phyloP scores from a whole-genome alignment of 352 stramenopile genomes.

The Globisporangium spinosum region DNA sequence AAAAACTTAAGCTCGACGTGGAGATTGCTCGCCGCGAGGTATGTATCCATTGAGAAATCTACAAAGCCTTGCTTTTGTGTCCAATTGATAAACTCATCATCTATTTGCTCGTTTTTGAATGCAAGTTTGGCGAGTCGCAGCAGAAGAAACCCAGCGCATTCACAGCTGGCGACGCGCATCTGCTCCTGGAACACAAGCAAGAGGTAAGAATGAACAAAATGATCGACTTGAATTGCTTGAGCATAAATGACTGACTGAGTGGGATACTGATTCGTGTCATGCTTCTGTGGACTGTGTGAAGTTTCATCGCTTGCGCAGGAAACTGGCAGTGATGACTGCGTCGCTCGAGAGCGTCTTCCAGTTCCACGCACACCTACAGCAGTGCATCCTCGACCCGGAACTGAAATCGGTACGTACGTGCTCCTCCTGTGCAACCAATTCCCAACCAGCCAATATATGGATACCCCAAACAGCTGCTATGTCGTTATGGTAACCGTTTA shows the following conservation, averaged over 20 bases:
- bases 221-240: background rate
- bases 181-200: constrained; percentile 12
- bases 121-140: constrained; percentile 15
- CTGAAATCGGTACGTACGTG: constrained; percentile 26
- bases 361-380: constrained; percentile 41
- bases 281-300: constrained; percentile 3
- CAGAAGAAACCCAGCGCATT: constrained; percentile 1
- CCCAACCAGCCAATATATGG: background rate
- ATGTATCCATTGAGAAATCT: background rate
- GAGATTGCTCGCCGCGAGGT: constrained; percentile 32
- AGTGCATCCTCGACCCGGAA: constrained; percentile 39
- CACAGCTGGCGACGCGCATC: background rate
- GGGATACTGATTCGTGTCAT: background rate
- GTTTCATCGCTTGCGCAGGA: constrained; percentile 32
- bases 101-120: background rate
- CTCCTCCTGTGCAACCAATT: background rate
- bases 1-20: constrained; percentile 29
- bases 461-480: no score
- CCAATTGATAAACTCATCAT: background rate
- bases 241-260: background rate
- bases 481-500: background rate
- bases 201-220: constrained; percentile 6
- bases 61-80: background rate
- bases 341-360: constrained; percentile 48
- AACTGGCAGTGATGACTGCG: constrained; percentile 29